Evolutionary conservation across 805 yeast genomes (phyloP), one percentile per base, ranked within the genome.

Genomic region (Candida chauliodis): DNA sequence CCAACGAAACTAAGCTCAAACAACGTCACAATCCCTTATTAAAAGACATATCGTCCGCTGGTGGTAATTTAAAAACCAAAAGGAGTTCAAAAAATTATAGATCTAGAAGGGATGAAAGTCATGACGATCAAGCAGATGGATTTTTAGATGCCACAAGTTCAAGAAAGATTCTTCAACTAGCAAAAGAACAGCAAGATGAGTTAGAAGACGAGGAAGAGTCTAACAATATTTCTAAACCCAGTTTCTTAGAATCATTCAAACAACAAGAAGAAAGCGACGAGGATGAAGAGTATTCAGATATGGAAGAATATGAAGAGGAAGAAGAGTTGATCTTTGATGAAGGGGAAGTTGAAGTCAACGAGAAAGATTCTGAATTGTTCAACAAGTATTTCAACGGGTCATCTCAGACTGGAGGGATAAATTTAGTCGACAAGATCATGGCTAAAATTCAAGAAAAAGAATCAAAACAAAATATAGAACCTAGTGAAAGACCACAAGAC

Each of bases 131-230:
- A 64, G 81, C 73, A 18, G 89, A 81, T 33, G 79, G 73, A 30
- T 82, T 66, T 49, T 71, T 93, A 27, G 96, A 91, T 65, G 84
- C 97, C 14, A 70, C 78, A 14, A 67, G 87, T 21, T 86, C 97
- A 1, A 73, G 95, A 60, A 87, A 79, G 63, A 90, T 93, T 59
- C 69, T 93, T 48, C 86, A 84, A 57, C 71, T 93, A 45, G 99
- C 99, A 14, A 81, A 76, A 50, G 91, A 84, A 52, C 99, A 93
- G 66, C 96, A 89, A 61, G 89, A 85, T 31, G 99, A 93, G 56
- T 58, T 90, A 15, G 90, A 79, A 38, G 56, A 51, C 5, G 79
- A 70, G 34, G 84, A 79, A 44, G 66, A 65, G 27, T 50, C 23
- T 38, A 41, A 16, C 8, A 25, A 36, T 41, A 36, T 46, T 16